Percentiles rank a stretch among this genome's conserved stretches.
Evolutionary conservation across 2,329 filamentous ascomycete species (phyloP).

Genomic region (Fusarium piperis): DNA sequence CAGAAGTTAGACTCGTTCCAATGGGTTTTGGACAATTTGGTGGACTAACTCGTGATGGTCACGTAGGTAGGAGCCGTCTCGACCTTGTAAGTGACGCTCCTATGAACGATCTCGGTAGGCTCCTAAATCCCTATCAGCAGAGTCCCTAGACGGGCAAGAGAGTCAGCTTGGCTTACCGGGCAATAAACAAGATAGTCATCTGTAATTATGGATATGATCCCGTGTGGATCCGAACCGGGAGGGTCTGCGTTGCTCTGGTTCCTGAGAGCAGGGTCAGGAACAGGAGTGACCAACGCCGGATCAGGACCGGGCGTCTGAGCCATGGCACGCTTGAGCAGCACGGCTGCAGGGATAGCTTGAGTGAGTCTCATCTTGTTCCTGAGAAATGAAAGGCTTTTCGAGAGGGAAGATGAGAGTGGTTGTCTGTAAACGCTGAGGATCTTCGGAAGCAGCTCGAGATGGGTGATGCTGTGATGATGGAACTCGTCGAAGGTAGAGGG

Average conservation of each 20-base stretch:
- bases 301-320: neutral
- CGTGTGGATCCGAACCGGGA: neutral
- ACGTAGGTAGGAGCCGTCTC: slow-evolving; percentile 51
- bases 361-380: slow-evolving; percentile 9
- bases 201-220: slow-evolving; percentile 50
- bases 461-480: neutral
- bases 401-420: too few relatives aligned
- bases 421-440: neutral
- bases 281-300: neutral
- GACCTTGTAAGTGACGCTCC: slow-evolving; percentile 56
- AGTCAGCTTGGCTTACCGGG: slow-evolving; percentile 47
- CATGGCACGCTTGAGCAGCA: slow-evolving; percentile 13
- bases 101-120: slow-evolving; percentile 49
- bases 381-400: neutral
- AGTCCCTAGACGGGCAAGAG: too few relatives aligned
- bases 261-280: neutral
- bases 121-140: slow-evolving; percentile 24
- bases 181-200: slow-evolving; percentile 55
- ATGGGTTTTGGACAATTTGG: neutral
- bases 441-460: neutral
- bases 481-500: neutral
- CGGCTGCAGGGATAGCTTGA: neutral
- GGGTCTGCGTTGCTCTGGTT: neutral
- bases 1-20: slow-evolving; percentile 35
- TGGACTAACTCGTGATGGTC: slow-evolving; percentile 55